Percentiles rank a stretch among this genome's conserved stretches.
phyloP scores from a whole-genome alignment of 768 basidiomycete species.

The Mycena crocata region DNA sequence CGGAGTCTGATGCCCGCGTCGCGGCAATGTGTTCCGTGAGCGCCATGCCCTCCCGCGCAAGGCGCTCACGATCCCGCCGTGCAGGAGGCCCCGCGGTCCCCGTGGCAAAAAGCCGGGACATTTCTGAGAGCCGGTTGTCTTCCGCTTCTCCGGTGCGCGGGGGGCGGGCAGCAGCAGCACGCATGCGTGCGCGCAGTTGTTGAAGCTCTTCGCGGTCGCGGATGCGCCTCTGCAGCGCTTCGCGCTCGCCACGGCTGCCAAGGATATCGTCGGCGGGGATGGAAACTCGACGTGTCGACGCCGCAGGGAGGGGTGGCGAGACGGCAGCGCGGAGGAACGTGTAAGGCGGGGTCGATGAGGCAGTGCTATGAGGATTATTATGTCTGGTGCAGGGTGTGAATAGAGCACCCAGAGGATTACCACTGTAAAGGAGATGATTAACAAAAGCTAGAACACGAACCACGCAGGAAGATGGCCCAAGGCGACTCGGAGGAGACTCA shows the following conservation, averaged over 20 bases:
- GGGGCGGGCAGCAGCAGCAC: background rate
- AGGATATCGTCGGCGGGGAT: background rate
- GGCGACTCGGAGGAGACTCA: constrained; percentile 8
- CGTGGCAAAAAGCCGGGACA: background rate
- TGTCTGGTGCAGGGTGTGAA: constrained; percentile 29
- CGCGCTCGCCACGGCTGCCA: constrained; percentile 15
- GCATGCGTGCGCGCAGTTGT: constrained; percentile 22
- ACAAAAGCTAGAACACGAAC: too few relatives aligned
- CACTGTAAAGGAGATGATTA: constrained; percentile 1
- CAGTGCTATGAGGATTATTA: background rate
- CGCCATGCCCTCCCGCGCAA: too few relatives aligned
- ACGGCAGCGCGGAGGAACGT: constrained; percentile 29
- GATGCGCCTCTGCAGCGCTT: constrained; percentile 14
- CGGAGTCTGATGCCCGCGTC: background rate
- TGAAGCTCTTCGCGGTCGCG: constrained; percentile 27
- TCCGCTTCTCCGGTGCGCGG: background rate
- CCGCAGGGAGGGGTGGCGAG: constrained; percentile 27
- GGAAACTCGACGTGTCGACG: constrained; percentile 3
- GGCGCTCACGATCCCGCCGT: constrained; percentile 6
- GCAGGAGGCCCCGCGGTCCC: background rate
- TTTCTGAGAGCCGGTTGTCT: background rate
- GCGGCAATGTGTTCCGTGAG: background rate
- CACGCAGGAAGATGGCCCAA: background rate
- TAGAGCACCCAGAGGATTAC: constrained; percentile 27
- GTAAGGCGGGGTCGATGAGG: constrained; percentile 25